These are phyloP conservation scores for Euphorbia peplus DNA, from an alignment of 345 rosid species.

Conservation along the genomic window DNA sequence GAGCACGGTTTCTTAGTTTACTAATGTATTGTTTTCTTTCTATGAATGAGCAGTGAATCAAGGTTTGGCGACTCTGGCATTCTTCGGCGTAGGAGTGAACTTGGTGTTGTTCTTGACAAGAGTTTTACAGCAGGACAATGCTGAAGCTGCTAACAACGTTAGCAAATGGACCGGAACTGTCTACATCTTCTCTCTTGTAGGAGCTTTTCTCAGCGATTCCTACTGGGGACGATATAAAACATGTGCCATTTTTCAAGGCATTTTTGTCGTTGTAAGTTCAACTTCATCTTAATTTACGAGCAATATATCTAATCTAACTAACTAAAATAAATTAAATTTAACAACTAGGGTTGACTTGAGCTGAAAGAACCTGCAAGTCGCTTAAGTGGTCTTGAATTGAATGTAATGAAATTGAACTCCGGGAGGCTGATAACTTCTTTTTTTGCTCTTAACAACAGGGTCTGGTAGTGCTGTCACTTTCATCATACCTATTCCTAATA, in stretches of 20 bases:
- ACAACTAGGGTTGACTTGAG: neutral
- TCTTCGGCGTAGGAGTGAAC: conserved; percentile 98
- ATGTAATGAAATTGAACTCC: too few species aligned
- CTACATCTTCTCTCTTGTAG: conserved; percentile 94
- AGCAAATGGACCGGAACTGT: conserved; percentile 99
- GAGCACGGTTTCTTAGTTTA: neutral
- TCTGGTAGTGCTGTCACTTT: conserved; percentile 59
- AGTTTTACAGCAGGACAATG: conserved; percentile 85
- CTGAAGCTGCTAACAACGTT: conserved; percentile 93
- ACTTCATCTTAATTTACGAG: neutral
- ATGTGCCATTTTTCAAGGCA: conserved; percentile 89
- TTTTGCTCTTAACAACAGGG: conserved; percentile 49
- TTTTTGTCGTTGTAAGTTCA: conserved; percentile 80
- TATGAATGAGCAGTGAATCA: conserved; percentile 66
- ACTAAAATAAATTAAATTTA: too few species aligned
- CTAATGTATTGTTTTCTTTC: neutral
- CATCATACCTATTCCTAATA: conserved; percentile 69
- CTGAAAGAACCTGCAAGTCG: neutral
- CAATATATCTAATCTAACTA: too few species aligned
- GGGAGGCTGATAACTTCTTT: neutral
- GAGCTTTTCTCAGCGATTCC: conserved; percentile 95
- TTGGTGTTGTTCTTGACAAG: conserved; percentile 93
- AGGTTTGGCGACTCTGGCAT: conserved; percentile 93
- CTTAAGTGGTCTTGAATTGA: too few species aligned
- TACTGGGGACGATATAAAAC: conserved; percentile 99